Percentiles rank a stretch among this genome's conserved stretches.
Conservation (phyloP, 148 eudicot genomes). For the Agrostemma githago region DNA sequence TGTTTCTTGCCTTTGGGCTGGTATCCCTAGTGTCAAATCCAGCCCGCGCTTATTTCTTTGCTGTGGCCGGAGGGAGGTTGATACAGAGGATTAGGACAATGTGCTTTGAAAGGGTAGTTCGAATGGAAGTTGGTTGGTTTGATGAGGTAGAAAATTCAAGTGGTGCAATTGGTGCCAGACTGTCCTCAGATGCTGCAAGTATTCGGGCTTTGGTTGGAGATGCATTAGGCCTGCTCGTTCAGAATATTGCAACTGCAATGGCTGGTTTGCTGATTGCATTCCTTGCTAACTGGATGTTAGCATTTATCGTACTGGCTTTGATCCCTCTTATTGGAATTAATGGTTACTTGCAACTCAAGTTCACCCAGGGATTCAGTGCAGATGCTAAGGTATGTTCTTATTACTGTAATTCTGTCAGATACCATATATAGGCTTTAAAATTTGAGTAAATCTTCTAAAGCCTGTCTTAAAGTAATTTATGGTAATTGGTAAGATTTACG, state of each 20-base stretch:
- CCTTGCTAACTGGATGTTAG: constrained; percentile 64
- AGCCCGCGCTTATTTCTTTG: constrained; percentile 20
- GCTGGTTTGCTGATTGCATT: constrained; percentile 68
- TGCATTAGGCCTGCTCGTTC: constrained; percentile 59
- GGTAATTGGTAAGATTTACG: background rate
- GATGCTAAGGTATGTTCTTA: constrained; percentile 59
- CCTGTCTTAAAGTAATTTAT: background rate
- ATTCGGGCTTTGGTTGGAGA: constrained; percentile 77
- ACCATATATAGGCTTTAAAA: background rate
- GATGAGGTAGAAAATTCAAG: constrained; percentile 67
- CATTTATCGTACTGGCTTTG: constrained; percentile 59
- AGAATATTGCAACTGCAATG: constrained; percentile 45
- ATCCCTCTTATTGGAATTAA: constrained; percentile 60
- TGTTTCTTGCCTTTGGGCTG: constrained; percentile 28
- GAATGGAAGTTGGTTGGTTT: constrained; percentile 79
- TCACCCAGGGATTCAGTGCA: constrained; percentile 67
- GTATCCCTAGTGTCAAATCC: constrained; percentile 27
- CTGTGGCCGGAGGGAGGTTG: constrained; percentile 28
- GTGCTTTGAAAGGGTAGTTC: constrained; percentile 61
- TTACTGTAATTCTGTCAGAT: background rate
- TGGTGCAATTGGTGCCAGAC: constrained; percentile 74
- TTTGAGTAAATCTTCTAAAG: background rate
- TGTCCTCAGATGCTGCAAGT: constrained; percentile 64
- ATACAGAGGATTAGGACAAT: constrained; percentile 37
- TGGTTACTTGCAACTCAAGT: constrained; percentile 55